Percentiles rank a stretch among this genome's conserved stretches.
Evolutionary conservation across 345 rosid genomes (phyloP).

Genomic region (Hibiscus syriacus): DNA sequence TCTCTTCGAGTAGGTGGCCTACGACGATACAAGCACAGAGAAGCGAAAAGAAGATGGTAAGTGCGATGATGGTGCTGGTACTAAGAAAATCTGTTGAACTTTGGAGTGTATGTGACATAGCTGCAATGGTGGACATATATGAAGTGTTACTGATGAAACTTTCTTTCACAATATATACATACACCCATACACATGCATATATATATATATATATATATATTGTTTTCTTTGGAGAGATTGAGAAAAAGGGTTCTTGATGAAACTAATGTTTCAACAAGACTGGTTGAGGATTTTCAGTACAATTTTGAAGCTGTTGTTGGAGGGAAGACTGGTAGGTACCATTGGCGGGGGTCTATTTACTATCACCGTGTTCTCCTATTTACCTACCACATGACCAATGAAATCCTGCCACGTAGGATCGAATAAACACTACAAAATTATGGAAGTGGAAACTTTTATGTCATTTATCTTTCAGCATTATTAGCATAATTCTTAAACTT

Average conservation of each 20-base stretch:
- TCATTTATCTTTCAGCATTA: background rate
- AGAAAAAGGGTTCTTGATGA: background rate
- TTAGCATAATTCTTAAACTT: background rate
- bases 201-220: too few relatives aligned
- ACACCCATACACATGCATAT: too few relatives aligned
- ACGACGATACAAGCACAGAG: constrained; percentile 56
- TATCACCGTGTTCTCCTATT: background rate
- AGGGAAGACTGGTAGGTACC: constrained; percentile 15
- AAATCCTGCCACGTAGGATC: background rate
- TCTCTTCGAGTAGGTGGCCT: constrained; percentile 63
- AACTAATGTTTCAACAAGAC: background rate
- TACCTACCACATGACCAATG: background rate
- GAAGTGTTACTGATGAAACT: constrained; percentile 3
- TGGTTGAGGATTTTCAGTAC: background rate
- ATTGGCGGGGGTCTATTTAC: constrained; percentile 2
- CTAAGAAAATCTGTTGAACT: constrained; percentile 24
- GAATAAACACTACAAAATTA: background rate
- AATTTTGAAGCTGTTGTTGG: background rate
- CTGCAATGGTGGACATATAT: constrained; percentile 30
- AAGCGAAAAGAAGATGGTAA: constrained; percentile 47
- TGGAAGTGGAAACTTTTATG: background rate
- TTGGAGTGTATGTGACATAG: constrained; percentile 12
- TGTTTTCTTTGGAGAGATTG: background rate
- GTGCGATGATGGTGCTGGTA: constrained; percentile 36
- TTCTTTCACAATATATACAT: constrained; percentile 14